Conservation (phyloP, 2,329 filamentous ascomycete species). For the Penicillium sp. region DNA sequence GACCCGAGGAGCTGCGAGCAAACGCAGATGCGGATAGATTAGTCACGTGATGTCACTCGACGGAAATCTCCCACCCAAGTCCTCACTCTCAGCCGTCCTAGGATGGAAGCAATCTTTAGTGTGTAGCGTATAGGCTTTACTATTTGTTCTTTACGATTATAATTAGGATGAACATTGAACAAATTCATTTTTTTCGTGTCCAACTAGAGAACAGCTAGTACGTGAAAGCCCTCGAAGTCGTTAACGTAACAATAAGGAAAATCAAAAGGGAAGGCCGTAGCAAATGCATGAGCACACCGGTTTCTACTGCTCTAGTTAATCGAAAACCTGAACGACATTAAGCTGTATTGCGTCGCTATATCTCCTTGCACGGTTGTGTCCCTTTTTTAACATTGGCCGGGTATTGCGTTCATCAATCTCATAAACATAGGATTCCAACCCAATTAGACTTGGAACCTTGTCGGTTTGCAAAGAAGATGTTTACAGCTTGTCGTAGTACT, state of each 20-base stretch:
- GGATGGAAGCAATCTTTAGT: not conserved
- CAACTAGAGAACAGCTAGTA: conserved; percentile 33
- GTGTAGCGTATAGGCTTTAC: no score
- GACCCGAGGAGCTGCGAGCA: conserved; percentile 22
- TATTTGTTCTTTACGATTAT: not conserved
- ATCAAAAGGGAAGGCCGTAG: conserved; percentile 29
- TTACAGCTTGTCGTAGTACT: conserved; percentile 99
- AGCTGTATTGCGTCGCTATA: conserved; percentile 32
- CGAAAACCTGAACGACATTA: conserved; percentile 38
- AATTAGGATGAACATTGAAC: conserved; percentile 20
- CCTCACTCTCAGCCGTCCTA: not conserved
- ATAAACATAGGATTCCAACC: conserved; percentile 45
- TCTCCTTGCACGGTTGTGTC: conserved; percentile 30
- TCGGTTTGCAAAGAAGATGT: conserved; percentile 47
- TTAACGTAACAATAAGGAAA: conserved; percentile 33
- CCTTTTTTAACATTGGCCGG: conserved; percentile 33
- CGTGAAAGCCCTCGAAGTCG: conserved; percentile 35
- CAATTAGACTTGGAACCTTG: conserved; percentile 48
- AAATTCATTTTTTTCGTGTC: conserved; percentile 36
- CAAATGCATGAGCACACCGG: conserved; percentile 34
- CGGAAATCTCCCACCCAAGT: not conserved
- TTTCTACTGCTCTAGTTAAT: conserved; percentile 39
- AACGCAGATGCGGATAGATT: conserved; percentile 21
- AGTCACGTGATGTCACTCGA: conserved; percentile 7
- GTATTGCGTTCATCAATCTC: conserved; percentile 51